Conservation (phyloP, 768 basidiomycete species). For the Auricularia cornea region DNA sequence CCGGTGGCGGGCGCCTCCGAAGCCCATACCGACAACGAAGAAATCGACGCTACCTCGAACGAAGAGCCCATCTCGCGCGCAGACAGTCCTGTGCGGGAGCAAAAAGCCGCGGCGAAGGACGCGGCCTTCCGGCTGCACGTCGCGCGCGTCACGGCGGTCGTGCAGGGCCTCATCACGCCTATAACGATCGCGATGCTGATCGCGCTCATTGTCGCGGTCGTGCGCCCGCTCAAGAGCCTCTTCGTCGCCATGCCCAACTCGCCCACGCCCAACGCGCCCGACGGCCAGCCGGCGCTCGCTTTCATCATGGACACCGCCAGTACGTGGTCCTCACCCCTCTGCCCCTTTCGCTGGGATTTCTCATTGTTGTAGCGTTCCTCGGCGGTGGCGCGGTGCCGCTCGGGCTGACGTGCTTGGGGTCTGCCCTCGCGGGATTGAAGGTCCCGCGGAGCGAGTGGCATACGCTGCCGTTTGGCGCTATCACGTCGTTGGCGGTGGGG, state of each 20-base stretch:
- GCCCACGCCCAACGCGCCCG: conserved; percentile 45
- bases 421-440: conserved; percentile 49
- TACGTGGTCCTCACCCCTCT: no score
- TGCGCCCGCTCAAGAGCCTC: conserved; percentile 50
- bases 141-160: conserved; percentile 11
- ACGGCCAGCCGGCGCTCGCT: conserved; percentile 58
- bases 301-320: conserved; percentile 46
- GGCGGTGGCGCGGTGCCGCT: conserved; percentile 58
- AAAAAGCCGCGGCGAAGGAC: no score
- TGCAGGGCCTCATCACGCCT: conserved; percentile 37
- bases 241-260: conserved; percentile 42
- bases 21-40: not conserved
- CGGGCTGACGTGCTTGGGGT: conserved; percentile 54
- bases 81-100: not conserved
- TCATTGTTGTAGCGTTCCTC: conserved; percentile 31
- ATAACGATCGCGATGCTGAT: conserved; percentile 45
- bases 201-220: conserved; percentile 47
- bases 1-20: not conserved
- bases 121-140: not conserved
- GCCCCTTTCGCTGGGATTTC: not conserved
- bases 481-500: conserved; percentile 41
- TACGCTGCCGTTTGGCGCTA: conserved; percentile 42
- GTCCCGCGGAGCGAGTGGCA: conserved; percentile 40
- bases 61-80: not conserved
- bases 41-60: not conserved